Base-by-base conservation (phyloP, 352 stramenopile genomes). In the Phytopythium helicoides region DNA sequence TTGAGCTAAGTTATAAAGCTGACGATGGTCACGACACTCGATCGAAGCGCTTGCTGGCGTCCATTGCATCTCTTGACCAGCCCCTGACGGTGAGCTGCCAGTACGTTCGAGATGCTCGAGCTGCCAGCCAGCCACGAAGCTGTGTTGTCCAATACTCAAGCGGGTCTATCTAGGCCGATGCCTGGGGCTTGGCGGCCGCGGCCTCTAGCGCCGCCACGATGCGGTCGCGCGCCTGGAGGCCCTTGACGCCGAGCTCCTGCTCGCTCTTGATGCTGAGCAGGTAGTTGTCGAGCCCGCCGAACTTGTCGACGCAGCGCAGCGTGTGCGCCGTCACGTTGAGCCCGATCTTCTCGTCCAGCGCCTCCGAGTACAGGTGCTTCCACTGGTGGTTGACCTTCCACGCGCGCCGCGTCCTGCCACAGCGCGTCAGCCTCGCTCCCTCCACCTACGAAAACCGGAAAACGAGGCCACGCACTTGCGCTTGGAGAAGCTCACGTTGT, bases 311-410 rank as follows among this genome's bases (percentile, higher is more conserved):
- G 48, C 81, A 96, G 11, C 92, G 81, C 60, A 98, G 62, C 31
- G 94, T 94, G 62, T 91, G 81, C 8, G 94, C 86, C 40, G 94
- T 98, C 26, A 98, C 70, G 66, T 98, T 96, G 41, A 98, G 94
- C 6, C 64, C 73, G 36, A 98, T 72, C 76, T 95, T 97, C 73
- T 97, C 89, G 66, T 97, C 90, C 60, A 98, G 70, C 35, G 90
- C 76, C 68, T 97, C 90, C 46, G 76, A 91, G 77, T 92, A 95
- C 54, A 95, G 51, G 35, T 74, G 59, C 71, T 95, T 95, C 68
- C 73, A 90, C 59, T 95, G 86, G 65, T 96, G 78, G 66, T 98
- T 98, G 16, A 96, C 92, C 66, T 97, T 97, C 84, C 92, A 98
- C 37, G 76, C 89, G 45, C 94, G 85, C 36, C 86, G 90, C 21